Conservation (phyloP, 768 basidiomycete species). For the Amanita exitialis region DNA sequence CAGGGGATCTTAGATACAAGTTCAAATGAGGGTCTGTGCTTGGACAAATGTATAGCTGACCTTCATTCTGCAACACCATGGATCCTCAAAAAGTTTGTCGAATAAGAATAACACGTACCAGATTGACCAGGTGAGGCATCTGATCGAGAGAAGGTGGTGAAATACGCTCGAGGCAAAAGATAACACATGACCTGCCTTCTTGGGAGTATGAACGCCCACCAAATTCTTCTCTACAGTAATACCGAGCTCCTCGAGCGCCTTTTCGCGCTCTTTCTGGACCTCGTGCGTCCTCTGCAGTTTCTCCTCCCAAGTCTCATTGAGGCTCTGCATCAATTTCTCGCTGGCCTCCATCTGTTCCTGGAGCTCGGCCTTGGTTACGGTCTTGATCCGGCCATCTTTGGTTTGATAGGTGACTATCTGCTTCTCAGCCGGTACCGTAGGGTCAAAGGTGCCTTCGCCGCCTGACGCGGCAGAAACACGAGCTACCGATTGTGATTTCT, state of each 20-base stretch:
- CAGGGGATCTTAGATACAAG: constrained; percentile 65
- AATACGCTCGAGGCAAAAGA: constrained; percentile 6
- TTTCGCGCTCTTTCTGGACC: constrained; percentile 94
- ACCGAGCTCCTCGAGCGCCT: constrained; percentile 94
- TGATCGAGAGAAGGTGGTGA: constrained; percentile 20
- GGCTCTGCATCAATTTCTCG: constrained; percentile 88
- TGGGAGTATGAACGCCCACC: constrained; percentile 96
- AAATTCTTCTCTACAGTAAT: constrained; percentile 96
- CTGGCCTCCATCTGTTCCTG: constrained; percentile 95
- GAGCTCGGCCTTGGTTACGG: constrained; percentile 93
- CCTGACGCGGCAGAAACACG: constrained; percentile 56
- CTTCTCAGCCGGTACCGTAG: constrained; percentile 82
- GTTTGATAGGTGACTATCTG: constrained; percentile 94
- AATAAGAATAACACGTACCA: constrained; percentile 45
- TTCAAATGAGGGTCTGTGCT: constrained; percentile 8
- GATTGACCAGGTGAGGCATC: constrained; percentile 91
- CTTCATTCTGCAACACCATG: constrained; percentile 50
- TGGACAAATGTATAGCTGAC: constrained; percentile 23
- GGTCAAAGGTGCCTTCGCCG: constrained; percentile 75
- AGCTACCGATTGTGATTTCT: constrained; percentile 27
- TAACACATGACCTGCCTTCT: constrained; percentile 56
- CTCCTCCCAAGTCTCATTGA: constrained; percentile 96
- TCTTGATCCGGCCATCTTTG: constrained; percentile 89
- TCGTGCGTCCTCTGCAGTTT: constrained; percentile 86
- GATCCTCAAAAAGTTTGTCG: not conserved